Evolutionary conservation across 192 early-diverging fungal genomes (phyloP).

Genomic region (Mortierella alpina): DNA sequence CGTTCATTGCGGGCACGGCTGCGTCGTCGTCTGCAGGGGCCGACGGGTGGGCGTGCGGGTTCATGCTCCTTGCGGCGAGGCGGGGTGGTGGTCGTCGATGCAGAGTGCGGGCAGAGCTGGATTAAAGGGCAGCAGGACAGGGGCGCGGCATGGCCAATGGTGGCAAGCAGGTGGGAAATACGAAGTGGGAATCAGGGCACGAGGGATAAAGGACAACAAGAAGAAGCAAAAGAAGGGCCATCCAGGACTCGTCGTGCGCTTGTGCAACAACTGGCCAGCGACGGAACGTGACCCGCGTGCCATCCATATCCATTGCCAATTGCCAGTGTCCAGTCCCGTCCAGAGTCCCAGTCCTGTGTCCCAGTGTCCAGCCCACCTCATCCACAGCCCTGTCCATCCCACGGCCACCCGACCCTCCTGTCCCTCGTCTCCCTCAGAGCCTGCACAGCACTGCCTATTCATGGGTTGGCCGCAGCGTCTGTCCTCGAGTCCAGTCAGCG

Average conservation of each 20-base stretch:
- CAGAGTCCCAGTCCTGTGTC: no score
- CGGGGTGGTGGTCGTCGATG: no score
- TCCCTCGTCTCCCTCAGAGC: no score
- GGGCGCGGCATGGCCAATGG: background rate
- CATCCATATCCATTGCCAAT: no score
- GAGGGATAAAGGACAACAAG: background rate
- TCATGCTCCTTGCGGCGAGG: background rate
- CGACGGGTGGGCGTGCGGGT: background rate
- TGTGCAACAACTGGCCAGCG: conserved; percentile 1
- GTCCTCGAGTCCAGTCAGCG: background rate
- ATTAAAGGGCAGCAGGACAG: background rate
- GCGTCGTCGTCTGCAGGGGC: background rate
- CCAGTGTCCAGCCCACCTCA: no score
- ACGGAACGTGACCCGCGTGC: background rate
- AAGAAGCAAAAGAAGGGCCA: background rate
- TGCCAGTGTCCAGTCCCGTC: no score
- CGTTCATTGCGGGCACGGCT: background rate
- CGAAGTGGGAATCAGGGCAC: background rate
- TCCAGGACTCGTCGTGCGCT: background rate
- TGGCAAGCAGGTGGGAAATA: background rate
- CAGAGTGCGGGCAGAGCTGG: no score
- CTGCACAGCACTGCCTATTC: no score
- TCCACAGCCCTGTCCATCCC: no score
- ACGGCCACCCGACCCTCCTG: no score
- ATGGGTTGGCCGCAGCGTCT: no score